Conservation (phyloP, 352 stramenopile genomes). For the Phytopythium montanum region DNA sequence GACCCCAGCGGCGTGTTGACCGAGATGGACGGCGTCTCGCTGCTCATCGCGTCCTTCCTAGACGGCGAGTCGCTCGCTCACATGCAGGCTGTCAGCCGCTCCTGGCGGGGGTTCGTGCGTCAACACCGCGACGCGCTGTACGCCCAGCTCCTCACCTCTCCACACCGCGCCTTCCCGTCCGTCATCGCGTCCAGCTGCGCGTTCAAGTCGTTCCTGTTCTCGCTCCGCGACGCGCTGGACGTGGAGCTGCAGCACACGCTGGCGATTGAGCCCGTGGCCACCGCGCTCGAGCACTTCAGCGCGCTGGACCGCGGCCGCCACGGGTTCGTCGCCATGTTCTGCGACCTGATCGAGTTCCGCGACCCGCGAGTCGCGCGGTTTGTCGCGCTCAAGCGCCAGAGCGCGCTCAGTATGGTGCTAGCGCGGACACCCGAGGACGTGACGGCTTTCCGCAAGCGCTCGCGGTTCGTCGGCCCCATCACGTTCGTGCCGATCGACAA, state of each 20-base stretch:
- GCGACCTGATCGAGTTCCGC: constrained; percentile 66
- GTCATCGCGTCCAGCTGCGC: constrained; percentile 37
- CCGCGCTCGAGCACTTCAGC: constrained; percentile 55
- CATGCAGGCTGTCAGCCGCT: constrained; percentile 35
- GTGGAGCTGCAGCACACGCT: constrained; percentile 46
- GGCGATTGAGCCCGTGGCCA: constrained; percentile 28
- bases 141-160: constrained; percentile 21
- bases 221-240: constrained; percentile 33
- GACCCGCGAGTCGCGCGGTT: constrained; percentile 51
- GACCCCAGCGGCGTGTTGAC: constrained; percentile 25
- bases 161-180: constrained; percentile 25
- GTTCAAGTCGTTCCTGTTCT: constrained; percentile 58
- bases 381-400: constrained; percentile 50
- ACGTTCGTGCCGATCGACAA: constrained; percentile 72
- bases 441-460: constrained; percentile 50
- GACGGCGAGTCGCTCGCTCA: constrained; percentile 38
- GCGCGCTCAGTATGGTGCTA: constrained; percentile 62
- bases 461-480: constrained; percentile 43
- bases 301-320: constrained; percentile 36
- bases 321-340: constrained; percentile 78
- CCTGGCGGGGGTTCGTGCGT: constrained; percentile 37
- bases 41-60: constrained; percentile 49
- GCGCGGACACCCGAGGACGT: constrained; percentile 55
- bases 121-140: constrained; percentile 40
- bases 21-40: constrained; percentile 43